A percentile compares a stretch with the other conserved stretches of the same genome.
These are phyloP conservation scores for Blastobotrys capitulatus DNA, from an alignment of 1,139 yeast species.

Conservation along the genomic window DNA sequence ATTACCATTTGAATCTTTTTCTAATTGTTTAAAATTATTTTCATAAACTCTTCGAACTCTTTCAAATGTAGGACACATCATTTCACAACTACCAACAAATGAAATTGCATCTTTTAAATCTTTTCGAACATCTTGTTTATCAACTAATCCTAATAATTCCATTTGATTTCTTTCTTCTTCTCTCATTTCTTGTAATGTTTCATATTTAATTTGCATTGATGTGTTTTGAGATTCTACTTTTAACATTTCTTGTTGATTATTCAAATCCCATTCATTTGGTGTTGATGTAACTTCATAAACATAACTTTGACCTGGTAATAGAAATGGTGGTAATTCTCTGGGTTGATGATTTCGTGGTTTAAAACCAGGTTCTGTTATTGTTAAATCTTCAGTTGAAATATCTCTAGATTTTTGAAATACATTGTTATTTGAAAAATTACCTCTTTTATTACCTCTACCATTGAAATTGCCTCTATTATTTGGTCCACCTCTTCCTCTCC, in stretches of 20 bases:
- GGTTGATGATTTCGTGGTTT: constrained; percentile 5
- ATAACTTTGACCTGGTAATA: constrained; percentile 11
- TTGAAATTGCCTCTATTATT: not conserved
- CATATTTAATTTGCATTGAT: constrained; percentile 49
- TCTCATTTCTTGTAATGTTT: constrained; percentile 58
- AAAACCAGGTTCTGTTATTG: constrained; percentile 8
- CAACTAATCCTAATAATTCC: constrained; percentile 82
- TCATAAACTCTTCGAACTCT: constrained; percentile 84
- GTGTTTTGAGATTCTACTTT: constrained; percentile 38
- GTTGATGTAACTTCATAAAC: constrained; percentile 1
- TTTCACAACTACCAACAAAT: constrained; percentile 82
- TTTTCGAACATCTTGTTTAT: constrained; percentile 78
- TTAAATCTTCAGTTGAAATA: not conserved
- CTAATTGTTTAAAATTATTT: constrained; percentile 77
- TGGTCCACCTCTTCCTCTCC: too few species aligned
- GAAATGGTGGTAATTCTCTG: constrained; percentile 11
- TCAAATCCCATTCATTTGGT: constrained; percentile 46
- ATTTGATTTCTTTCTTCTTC: constrained; percentile 71
- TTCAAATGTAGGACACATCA: constrained; percentile 95
- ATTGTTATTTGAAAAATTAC: constrained; percentile 2
- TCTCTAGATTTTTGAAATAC: constrained; percentile 1
- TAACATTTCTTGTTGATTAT: constrained; percentile 46
- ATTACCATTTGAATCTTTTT: constrained; percentile 59
- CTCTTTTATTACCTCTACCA: not conserved
- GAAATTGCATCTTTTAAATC: constrained; percentile 79